Percentiles rank a stretch among this genome's conserved stretches.
Evolutionary conservation across 768 basidiomycete genomes (phyloP).

Genomic region (Boletus rex-veris): DNA sequence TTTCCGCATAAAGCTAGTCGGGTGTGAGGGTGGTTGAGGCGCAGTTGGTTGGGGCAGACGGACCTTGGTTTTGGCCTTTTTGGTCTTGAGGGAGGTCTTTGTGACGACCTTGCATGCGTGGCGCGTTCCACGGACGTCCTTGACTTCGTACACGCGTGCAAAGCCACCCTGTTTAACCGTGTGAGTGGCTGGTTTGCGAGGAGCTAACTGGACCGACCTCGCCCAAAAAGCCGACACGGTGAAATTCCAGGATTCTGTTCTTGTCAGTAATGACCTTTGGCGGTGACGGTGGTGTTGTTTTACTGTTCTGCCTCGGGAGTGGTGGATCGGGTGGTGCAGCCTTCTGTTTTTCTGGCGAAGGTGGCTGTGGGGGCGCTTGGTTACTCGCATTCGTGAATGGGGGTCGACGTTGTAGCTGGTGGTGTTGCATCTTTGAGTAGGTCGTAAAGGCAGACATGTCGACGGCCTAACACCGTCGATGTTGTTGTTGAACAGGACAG

Average conservation of each 20-base stretch:
- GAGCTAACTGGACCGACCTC: conserved; percentile 50
- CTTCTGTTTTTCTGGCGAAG: conserved; percentile 38
- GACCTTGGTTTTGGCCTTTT: conserved; percentile 97
- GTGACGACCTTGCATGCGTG: conserved; percentile 93
- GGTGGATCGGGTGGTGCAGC: conserved; percentile 54
- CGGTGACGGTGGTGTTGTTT: conserved; percentile 77
- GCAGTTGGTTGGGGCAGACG: conserved; percentile 10
- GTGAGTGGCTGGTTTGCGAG: background rate
- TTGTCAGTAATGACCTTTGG: conserved; percentile 73
- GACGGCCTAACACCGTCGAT: conserved; percentile 46
- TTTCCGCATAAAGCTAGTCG: conserved; percentile 90
- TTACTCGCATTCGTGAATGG: conserved; percentile 44
- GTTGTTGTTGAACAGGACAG: background rate
- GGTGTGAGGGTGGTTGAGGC: background rate
- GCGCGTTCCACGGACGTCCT: conserved; percentile 58
- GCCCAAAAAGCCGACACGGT: conserved; percentile 79
- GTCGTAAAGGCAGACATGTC: conserved; percentile 36
- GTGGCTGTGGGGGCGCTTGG: conserved; percentile 27
- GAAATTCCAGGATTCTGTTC: conserved; percentile 51
- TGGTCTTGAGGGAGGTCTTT: conserved; percentile 87
- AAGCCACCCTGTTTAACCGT: conserved; percentile 68
- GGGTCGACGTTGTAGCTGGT: conserved; percentile 35
- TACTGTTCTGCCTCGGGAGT: conserved; percentile 76
- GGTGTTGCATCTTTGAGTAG: conserved; percentile 34
- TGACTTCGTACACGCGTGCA: conserved; percentile 94